Evolutionary conservation across 352 stramenopile genomes (phyloP).

Genomic region (Globisporangium middletonii): DNA sequence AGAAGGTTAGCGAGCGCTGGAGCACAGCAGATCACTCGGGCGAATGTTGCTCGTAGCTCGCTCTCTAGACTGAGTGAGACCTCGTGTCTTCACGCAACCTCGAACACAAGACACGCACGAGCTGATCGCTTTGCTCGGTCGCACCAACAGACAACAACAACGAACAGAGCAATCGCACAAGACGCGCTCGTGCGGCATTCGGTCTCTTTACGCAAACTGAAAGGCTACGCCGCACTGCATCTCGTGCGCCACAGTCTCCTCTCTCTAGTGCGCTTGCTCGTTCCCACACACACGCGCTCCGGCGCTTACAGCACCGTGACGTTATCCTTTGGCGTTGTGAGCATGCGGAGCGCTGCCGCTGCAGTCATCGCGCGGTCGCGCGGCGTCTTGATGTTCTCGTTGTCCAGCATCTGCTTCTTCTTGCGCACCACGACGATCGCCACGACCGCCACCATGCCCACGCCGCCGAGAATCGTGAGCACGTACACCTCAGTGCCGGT

Average conservation of each 20-base stretch:
- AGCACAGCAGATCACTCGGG: too few relatives aligned
- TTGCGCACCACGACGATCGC: slow-evolving; percentile 58
- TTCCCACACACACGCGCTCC: too few relatives aligned
- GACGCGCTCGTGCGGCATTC: slow-evolving; percentile 24
- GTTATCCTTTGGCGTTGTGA: slow-evolving; percentile 50
- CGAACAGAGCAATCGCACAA: too few relatives aligned
- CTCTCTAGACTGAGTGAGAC: too few relatives aligned
- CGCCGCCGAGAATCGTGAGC: slow-evolving; percentile 22
- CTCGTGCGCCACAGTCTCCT: background rate
- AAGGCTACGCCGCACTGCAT: background rate
- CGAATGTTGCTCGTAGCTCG: too few relatives aligned
- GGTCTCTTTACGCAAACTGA: slow-evolving; percentile 18
- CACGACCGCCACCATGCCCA: slow-evolving; percentile 36
- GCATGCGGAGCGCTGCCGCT: slow-evolving; percentile 19
- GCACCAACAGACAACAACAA: background rate
- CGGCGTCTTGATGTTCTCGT: slow-evolving; percentile 55
- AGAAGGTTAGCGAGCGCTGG: too few relatives aligned
- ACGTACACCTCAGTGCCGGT: slow-evolving; percentile 29
- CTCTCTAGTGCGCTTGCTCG: background rate
- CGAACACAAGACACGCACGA: too few relatives aligned
- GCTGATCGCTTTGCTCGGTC: too few relatives aligned
- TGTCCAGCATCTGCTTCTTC: slow-evolving; percentile 62
- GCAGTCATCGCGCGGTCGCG: slow-evolving; percentile 25
- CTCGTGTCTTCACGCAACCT: too few relatives aligned
- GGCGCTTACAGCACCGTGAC: slow-evolving; percentile 26